Percentiles rank a stretch among this genome's conserved stretches.
Conservation (phyloP, 768 basidiomycete genomes). For the Auriscalpium vulgare region DNA sequence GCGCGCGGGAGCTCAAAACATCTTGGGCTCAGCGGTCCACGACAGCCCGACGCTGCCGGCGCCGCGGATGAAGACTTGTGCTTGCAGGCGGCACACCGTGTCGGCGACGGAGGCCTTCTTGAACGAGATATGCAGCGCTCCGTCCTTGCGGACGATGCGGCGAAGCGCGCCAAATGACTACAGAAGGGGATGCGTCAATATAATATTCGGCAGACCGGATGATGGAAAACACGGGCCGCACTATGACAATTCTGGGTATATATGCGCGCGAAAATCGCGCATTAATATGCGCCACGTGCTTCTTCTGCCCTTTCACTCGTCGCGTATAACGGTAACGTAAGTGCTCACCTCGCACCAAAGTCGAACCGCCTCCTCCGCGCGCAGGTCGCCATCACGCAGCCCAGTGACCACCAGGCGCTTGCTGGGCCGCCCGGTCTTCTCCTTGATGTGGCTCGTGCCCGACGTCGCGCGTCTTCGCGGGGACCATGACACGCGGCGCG, state of each 20-base stretch:
- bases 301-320: too few relatives aligned
- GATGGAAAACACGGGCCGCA: background rate
- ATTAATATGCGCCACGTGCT: too few relatives aligned
- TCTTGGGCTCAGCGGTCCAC: conserved; percentile 6
- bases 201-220: background rate
- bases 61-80: conserved; percentile 12
- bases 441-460: conserved; percentile 2
- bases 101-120: conserved; percentile 14
- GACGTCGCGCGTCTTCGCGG: conserved; percentile 9
- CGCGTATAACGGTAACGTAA: background rate
- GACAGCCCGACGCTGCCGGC: conserved; percentile 15
- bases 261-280: too few relatives aligned
- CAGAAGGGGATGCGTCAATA: background rate
- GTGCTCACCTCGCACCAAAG: conserved; percentile 15
- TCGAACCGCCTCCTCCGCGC: conserved; percentile 12
- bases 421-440: background rate
- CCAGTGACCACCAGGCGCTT: conserved; percentile 14
- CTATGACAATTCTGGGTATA: too few relatives aligned
- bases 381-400: conserved; percentile 7
- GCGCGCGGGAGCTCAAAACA: background rate
- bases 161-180: conserved; percentile 14
- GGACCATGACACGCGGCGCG: background rate
- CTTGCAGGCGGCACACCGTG: conserved; percentile 15
- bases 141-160: conserved; percentile 11
- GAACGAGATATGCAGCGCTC: conserved; percentile 12